Evolutionary conservation across 805 yeast species (phyloP), one percentile per base, ranked within the genome.

Genomic region (Zygoascus tannicola): DNA sequence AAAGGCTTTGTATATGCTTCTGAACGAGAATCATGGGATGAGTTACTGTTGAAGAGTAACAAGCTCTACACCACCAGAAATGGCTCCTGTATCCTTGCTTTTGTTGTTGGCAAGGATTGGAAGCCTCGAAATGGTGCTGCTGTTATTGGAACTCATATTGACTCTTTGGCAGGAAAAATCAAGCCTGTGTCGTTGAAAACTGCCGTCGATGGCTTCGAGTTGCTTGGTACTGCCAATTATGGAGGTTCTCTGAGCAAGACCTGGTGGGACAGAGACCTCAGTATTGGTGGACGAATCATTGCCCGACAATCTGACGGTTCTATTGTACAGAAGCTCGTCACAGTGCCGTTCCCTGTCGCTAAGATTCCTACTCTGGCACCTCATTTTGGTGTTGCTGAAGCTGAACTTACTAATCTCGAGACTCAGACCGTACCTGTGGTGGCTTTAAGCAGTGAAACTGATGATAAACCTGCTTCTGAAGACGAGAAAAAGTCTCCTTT

Each of bases 211-310:
- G 94, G 94, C 23, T 85, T 74, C 60, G 85, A 82, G 51, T 64
- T 81, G 39, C 66, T 85, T 23, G 95, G 94, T 4, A 85, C 83
- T 33, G 90, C 94, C 0, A 86, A 90, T 1, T 85, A 85, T 59
- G 77, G 85, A 18, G 92, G 92, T 51, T 63, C 50, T 5, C 43
- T 58, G 33, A 37, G 33, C 28, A 66, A 69, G 23, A 62, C 75
- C 35, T 81, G 94, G 87, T 77, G 84, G 72, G 95, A 85, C 61
- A 74, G 95, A 59, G 95, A 85, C 60, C 71, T 85, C 47, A 92
- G 94, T 38, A 61, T 85, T 49, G 94, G 87, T 41, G 95, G 95
- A 38, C 70, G 85, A 47, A 73, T 85, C 20, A 66, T 83, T 42
- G 74, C 76, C 43, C 73, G 69, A 52, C 7, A 12, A 7, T 62